These are phyloP conservation scores for Dinochytrium kinnereticum DNA, from an alignment of 371 early-diverging fungal species.

Conservation along the genomic window DNA sequence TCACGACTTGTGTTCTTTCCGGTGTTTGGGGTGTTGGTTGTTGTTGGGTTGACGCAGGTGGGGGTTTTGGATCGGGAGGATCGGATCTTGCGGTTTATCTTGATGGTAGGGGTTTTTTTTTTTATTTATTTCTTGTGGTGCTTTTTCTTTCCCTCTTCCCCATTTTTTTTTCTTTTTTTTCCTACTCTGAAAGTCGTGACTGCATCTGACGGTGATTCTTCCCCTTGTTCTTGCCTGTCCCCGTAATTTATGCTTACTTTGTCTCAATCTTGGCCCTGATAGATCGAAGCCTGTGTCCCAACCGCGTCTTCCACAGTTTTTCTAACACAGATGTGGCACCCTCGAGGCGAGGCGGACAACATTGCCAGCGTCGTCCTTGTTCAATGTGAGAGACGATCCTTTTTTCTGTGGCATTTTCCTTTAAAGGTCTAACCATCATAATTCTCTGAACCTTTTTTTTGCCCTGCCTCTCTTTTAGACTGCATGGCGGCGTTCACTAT, in stretches of 20 bases:
- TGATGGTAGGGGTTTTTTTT: slow-evolving; percentile 44
- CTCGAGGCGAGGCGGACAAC: slow-evolving; percentile 36
- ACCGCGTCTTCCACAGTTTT: slow-evolving; percentile 41
- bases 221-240: not conserved
- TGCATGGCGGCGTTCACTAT: not conserved
- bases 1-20: slow-evolving; percentile 54
- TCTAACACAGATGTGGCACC: slow-evolving; percentile 44
- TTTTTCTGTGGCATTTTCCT: not conserved
- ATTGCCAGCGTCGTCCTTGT: slow-evolving; percentile 44
- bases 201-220: too few species aligned
- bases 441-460: too few species aligned
- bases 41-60: slow-evolving; percentile 32
- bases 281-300: slow-evolving; percentile 45
- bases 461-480: not conserved
- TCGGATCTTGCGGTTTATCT: slow-evolving; percentile 58
- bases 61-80: slow-evolving; percentile 41
- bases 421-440: not conserved
- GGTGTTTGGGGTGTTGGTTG: slow-evolving; percentile 47
- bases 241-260: too few species aligned
- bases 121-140: not conserved
- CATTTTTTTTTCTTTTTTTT: not conserved
- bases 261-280: too few species aligned
- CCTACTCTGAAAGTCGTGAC: too few species aligned
- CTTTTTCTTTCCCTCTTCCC: not conserved
- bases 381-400: slow-evolving; percentile 27